A percentile compares a stretch with the other conserved stretches of the same genome.
phyloP scores from a whole-genome alignment of 176 grass and related monocot genomes.

The Otatea glauca region DNA sequence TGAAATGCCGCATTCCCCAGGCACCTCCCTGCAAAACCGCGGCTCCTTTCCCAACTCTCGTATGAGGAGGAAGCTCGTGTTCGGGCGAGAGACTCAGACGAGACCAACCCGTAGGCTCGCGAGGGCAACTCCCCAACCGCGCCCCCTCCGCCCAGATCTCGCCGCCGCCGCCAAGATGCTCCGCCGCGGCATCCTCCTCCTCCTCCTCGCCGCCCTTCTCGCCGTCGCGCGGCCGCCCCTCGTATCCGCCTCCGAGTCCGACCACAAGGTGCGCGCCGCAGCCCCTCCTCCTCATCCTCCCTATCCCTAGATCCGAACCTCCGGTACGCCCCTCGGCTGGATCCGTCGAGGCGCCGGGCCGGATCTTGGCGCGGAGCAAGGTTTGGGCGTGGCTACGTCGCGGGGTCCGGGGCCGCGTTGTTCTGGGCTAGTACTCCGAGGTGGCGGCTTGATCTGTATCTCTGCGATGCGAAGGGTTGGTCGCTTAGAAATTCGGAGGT shows the following conservation, averaged over 20 bases:
- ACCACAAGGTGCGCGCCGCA: conserved; percentile 68
- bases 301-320: conserved; percentile 39
- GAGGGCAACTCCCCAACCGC: conserved; percentile 5
- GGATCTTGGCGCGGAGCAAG: conserved; percentile 20
- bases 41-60: neutral
- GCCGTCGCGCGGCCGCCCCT: conserved; percentile 16
- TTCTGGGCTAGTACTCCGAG: neutral
- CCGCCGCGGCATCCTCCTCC: conserved; percentile 36
- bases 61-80: conserved; percentile 45
- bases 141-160: conserved; percentile 39
- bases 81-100: conserved; percentile 41
- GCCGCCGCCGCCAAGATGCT: conserved; percentile 55
- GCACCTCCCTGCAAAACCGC: conserved; percentile 19
- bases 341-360: conserved; percentile 23
- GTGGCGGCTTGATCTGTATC: conserved; percentile 26
- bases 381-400: neutral
- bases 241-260: conserved; percentile 68
- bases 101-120: conserved; percentile 35
- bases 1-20: neutral
- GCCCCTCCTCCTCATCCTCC: neutral
- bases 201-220: conserved; percentile 17
- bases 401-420: neutral
- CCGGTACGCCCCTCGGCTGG: neutral
- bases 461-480: neutral
- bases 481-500: neutral